Evolutionary conservation across 345 rosid genomes (phyloP).

Genomic region (Moringa oleifera): DNA sequence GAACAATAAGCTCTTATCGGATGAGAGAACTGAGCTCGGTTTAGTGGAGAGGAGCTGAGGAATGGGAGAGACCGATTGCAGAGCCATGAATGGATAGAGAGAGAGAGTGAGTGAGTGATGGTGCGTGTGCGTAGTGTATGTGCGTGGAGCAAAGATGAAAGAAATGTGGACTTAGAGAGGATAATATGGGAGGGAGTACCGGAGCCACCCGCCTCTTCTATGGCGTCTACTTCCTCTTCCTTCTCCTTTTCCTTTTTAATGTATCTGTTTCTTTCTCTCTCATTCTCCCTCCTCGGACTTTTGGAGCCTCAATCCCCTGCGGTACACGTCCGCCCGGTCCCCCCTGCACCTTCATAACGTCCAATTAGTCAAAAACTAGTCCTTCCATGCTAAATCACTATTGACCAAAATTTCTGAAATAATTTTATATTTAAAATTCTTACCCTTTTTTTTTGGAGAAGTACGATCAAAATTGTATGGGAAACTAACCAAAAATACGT

Average conservation of each 20-base stretch:
- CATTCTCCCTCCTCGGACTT: no score
- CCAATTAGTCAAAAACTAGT: no score
- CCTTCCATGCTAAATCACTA: no score
- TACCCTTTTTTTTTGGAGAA: no score
- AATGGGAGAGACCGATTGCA: slow-evolving; percentile 44
- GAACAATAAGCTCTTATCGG: slow-evolving; percentile 33
- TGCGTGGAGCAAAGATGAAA: background rate
- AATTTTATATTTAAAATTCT: no score
- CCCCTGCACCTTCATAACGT: no score
- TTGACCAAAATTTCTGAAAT: no score
- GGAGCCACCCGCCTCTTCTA: slow-evolving; percentile 50
- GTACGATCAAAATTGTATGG: no score
- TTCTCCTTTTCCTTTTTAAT: background rate
- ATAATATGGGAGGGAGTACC: slow-evolving; percentile 32
- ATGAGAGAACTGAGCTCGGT: slow-evolving; percentile 39
- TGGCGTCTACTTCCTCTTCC: slow-evolving; percentile 13
- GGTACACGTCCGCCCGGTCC: no score
- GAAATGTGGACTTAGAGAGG: slow-evolving; percentile 26
- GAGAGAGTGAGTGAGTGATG: slow-evolving; percentile 22
- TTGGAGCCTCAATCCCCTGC: no score
- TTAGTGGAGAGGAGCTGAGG: slow-evolving; percentile 43
- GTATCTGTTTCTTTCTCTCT: background rate
- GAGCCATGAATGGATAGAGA: slow-evolving; percentile 24
- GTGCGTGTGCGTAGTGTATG: background rate
- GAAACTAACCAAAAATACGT: no score